Conservation (phyloP, 2,329 filamentous ascomycete genomes). For the Boeremia exigua region DNA sequence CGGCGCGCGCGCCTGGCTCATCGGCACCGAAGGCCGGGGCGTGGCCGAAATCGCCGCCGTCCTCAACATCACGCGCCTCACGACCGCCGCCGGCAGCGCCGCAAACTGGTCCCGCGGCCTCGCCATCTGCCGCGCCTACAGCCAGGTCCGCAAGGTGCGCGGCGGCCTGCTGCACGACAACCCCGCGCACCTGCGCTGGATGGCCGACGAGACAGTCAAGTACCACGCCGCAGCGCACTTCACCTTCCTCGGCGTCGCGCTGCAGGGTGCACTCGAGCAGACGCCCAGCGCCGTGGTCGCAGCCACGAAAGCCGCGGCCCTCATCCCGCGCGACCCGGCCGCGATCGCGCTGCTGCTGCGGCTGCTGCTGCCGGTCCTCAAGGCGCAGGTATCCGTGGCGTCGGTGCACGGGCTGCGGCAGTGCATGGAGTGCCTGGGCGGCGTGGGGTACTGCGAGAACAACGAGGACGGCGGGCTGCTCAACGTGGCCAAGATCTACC, state of each 20-base stretch:
- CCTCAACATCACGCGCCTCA: conserved; percentile 69
- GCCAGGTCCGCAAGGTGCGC: conserved; percentile 61
- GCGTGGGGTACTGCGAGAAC: conserved; percentile 70
- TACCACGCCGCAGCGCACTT: conserved; percentile 66
- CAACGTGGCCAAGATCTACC: conserved; percentile 70
- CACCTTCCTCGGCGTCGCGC: conserved; percentile 59
- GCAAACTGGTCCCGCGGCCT: conserved; percentile 64
- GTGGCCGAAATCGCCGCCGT: conserved; percentile 72
- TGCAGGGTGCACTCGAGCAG: conserved; percentile 64
- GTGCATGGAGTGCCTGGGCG: conserved; percentile 70
- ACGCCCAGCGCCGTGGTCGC: conserved; percentile 32
- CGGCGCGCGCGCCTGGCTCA: conserved; percentile 56
- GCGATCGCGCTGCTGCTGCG: conserved; percentile 24
- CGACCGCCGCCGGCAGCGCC: conserved; percentile 61
- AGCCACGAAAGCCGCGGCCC: conserved; percentile 24
- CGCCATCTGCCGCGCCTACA: conserved; percentile 63
- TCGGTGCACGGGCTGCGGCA: conserved; percentile 57
- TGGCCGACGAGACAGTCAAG: conserved; percentile 62
- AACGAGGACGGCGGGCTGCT: conserved; percentile 62
- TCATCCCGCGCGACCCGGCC: conserved; percentile 31
- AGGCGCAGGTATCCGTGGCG: conserved; percentile 33
- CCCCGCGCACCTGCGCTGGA: conserved; percentile 63
- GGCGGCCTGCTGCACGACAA: conserved; percentile 58
- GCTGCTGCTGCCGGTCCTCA: conserved; percentile 36
- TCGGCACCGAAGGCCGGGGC: conserved; percentile 71